Base-by-base conservation (phyloP, 352 stramenopile species). In the Phytophthora capsici region DNA sequence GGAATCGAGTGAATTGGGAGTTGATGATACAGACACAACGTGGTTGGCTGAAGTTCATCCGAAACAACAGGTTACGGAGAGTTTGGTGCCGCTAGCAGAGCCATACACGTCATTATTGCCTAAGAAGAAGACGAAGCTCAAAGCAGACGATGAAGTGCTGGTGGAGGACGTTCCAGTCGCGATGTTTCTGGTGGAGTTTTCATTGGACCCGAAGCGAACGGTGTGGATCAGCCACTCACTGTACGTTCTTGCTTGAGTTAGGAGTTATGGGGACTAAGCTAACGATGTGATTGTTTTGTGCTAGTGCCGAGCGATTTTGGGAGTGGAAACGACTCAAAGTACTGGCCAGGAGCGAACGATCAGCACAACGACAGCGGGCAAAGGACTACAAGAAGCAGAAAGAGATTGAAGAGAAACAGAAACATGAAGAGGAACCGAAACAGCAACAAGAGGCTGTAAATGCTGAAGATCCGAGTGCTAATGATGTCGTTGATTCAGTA, bases 161-260 rank as follows among this genome's bases (percentile, higher is more conserved):
- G 37, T 54, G 40, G 70, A 82, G 45, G 78, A 87, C 40, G 58
- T 71, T 23, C 68, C 71, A 26, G 84, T 85, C 13, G 79, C 71
- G n/a, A 73, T 88, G 68, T 90, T 88, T 36, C 69, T 91, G 1
- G 80, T 90, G 19, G 83, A 91, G 49, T 89, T 85, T 45, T 91
- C 80, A 20, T 76, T 89, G 58, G 79, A 91, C 25, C 79, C 77
- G 14, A 77, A 60, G 49, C 77, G 78, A 20, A 65, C 80, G 17
- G 79, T 89, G 43, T 91, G 83, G 83, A 78, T 91, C 51, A 87
- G 78, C 46, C 82, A 89, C 30, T 86, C 74, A 0, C 56, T 91
- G 82, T 90, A 80, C 32, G 82, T 77, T 16, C 30, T 36, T 22
- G 8, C 20, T 19, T 5, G 5, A 34, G 28, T 10, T 34, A 1